Conservation (phyloP, 192 early-diverging fungal genomes). For the Cetraspora pellucida region DNA sequence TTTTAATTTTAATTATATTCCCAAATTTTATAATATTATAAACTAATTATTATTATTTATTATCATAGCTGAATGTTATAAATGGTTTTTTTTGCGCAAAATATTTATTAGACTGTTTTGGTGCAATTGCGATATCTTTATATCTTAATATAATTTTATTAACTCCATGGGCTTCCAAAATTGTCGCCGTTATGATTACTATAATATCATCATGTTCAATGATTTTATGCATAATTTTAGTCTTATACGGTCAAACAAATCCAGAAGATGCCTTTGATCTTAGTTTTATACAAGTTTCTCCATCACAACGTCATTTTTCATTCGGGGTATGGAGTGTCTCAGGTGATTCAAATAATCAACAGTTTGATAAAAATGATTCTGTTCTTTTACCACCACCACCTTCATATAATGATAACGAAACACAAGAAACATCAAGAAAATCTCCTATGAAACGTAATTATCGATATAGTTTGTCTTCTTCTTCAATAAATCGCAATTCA, state of each 20-base stretch:
- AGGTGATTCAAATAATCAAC: neutral
- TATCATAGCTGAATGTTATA: neutral
- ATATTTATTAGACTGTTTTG: neutral
- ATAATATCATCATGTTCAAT: neutral
- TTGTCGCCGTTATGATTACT: neutral
- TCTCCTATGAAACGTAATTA: neutral
- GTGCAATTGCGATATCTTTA: neutral
- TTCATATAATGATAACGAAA: neutral
- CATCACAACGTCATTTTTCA: neutral
- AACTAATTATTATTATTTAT: neutral
- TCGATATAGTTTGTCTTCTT: neutral
- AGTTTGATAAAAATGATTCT: neutral
- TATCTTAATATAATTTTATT: neutral
- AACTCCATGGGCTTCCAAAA: neutral
- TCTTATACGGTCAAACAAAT: neutral
- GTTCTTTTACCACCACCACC: constrained; percentile 8
- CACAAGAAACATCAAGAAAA: neutral
- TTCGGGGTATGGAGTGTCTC: neutral
- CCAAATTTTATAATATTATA: neutral
- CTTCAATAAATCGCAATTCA: neutral
- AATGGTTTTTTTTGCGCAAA: constrained; percentile 13
- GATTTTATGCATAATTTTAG: constrained; percentile 9
- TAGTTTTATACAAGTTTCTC: neutral
- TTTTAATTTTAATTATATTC: neutral
- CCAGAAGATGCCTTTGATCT: neutral